Evolutionary conservation across 352 stramenopile genomes (phyloP).

Genomic region (Phytophthora kernoviae): DNA sequence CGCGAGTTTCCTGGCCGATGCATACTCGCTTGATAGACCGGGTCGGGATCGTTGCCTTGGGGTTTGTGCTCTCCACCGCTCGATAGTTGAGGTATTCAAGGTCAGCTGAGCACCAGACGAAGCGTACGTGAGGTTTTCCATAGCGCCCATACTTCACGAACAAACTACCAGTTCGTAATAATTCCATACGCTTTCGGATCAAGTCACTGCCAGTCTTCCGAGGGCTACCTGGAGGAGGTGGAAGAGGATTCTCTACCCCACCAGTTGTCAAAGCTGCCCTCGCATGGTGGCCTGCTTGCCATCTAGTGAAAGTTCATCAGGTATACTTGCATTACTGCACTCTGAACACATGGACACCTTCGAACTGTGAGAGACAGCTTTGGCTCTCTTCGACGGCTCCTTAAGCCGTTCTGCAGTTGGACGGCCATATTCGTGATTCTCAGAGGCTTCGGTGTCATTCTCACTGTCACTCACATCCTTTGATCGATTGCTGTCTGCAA

Average conservation of each 20-base stretch:
- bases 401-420: conserved; percentile 16
- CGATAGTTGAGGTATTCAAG: conserved; percentile 82
- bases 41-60: conserved; percentile 69
- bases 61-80: conserved; percentile 42
- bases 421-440: conserved; percentile 28
- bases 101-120: conserved; percentile 80
- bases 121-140: conserved; percentile 77
- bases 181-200: conserved; percentile 71
- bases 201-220: conserved; percentile 50
- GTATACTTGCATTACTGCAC: conserved; percentile 22
- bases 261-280: conserved; percentile 12
- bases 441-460: conserved; percentile 52
- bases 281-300: conserved; percentile 19
- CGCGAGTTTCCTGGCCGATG: conserved; percentile 56
- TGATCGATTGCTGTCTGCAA: conserved; percentile 12
- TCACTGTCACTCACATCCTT: conserved; percentile 47
- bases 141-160: conserved; percentile 84
- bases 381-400: neutral
- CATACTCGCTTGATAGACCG: conserved; percentile 46
- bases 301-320: conserved; percentile 3
- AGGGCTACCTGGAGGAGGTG: conserved; percentile 8
- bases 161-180: conserved; percentile 71
- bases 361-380: neutral
- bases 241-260: conserved; percentile 1
- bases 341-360: conserved; percentile 16